These are phyloP conservation scores for Geotrichum restrictum DNA, from an alignment of 1,139 yeast genomes.

Conservation along the genomic window DNA sequence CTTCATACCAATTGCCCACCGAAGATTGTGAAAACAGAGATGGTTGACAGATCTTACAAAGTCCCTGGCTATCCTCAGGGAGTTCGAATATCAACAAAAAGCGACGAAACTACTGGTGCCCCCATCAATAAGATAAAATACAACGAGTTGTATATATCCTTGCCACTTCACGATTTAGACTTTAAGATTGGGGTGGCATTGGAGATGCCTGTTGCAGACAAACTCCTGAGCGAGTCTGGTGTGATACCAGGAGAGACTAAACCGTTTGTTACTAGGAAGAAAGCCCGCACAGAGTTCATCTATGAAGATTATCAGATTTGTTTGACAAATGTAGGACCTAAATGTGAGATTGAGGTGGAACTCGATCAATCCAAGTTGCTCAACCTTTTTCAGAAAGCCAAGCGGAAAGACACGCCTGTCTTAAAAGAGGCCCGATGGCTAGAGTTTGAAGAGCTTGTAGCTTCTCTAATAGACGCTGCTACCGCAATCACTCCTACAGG, in stretches of 20 bases:
- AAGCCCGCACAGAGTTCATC: background rate
- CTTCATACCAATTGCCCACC: background rate
- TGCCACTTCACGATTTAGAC: constrained; percentile 1
- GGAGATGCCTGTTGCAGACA: background rate
- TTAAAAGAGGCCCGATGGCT: constrained; percentile 3
- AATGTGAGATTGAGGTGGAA: constrained; percentile 11
- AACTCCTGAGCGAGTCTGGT: background rate
- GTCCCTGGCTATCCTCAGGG: background rate
- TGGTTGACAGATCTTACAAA: constrained; percentile 3
- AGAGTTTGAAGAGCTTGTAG: constrained; percentile 1
- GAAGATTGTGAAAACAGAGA: background rate
- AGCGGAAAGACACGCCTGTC: background rate
- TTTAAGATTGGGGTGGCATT: constrained; percentile 6
- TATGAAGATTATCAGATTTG: constrained; percentile 7
- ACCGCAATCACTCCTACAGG: background rate
- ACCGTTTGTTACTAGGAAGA: background rate
- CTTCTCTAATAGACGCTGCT: background rate
- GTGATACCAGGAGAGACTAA: background rate
- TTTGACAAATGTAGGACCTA: background rate
- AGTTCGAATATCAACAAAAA: background rate
- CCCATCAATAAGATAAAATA: background rate
- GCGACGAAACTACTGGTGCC: background rate
- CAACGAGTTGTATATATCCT: background rate
- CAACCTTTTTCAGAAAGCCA: background rate
- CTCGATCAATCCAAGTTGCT: constrained; percentile 8